These are phyloP conservation scores for Neurospora sp. DNA, from an alignment of 495 filamentous ascomycete genomes.

Conservation along the genomic window DNA sequence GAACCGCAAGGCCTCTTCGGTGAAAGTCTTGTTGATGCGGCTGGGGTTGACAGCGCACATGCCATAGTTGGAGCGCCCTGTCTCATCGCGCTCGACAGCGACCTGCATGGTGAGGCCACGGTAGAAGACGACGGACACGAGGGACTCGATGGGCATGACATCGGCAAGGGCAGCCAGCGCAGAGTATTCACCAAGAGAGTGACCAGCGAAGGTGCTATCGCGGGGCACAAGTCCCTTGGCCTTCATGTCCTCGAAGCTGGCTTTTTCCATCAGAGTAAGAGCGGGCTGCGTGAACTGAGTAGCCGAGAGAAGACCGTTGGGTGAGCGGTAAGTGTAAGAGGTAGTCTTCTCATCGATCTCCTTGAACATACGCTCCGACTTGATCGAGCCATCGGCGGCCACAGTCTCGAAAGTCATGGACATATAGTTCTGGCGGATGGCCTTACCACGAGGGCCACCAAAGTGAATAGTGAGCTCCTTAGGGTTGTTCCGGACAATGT, in stretches of 20 bases:
- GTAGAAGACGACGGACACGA: conserved; percentile 98
- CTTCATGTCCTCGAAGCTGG: conserved; percentile 97
- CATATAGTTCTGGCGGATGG: conserved; percentile 98
- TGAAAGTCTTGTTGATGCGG: conserved; percentile 95
- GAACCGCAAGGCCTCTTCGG: conserved; percentile 90
- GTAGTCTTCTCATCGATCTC: conserved; percentile 83
- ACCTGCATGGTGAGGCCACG: conserved; percentile 99
- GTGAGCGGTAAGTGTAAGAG: conserved; percentile 94
- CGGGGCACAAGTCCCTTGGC: conserved; percentile 91
- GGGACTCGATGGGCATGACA: conserved; percentile 96
- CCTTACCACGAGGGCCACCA: conserved; percentile 90
- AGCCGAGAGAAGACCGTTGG: conserved; percentile 88
- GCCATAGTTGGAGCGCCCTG: conserved; percentile 89
- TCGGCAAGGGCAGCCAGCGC: conserved; percentile 93
- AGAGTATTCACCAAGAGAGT: conserved; percentile 97
- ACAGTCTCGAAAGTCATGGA: conserved; percentile 99
- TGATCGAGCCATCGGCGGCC: conserved; percentile 77
- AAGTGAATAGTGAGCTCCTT: conserved; percentile 99
- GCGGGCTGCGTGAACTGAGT: conserved; percentile 99
- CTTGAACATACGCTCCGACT: conserved; percentile 99
- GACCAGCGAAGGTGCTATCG: conserved; percentile 93
- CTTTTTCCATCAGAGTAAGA: conserved; percentile 98
- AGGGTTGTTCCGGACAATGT: conserved; percentile 98
- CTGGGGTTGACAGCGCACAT: conserved; percentile 99
- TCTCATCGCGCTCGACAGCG: conserved; percentile 89